Conservation (phyloP, 371 early-diverging fungal species). For the Mortierella sp. region DNA sequence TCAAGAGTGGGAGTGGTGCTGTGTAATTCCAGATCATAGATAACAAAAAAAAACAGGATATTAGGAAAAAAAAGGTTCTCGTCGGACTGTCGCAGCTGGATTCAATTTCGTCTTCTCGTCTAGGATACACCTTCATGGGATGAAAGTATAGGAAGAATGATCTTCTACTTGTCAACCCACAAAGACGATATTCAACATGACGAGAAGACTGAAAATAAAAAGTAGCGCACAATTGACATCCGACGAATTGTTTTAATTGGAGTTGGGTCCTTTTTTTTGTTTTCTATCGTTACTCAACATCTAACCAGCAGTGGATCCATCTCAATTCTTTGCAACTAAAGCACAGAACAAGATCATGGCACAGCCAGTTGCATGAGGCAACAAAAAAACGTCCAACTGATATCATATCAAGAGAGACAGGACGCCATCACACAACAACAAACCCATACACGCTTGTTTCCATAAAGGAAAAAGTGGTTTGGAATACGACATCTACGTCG, state of each 20-base stretch:
- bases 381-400: slow-evolving; percentile 12
- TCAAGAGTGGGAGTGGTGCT: slow-evolving; percentile 68
- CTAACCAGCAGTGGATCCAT: neutral
- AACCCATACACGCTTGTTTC: slow-evolving; percentile 44
- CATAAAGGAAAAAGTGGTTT: slow-evolving; percentile 28
- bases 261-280: slow-evolving; percentile 27
- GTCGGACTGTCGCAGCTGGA: slow-evolving; percentile 49
- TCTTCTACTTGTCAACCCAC: neutral
- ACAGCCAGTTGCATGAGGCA: neutral
- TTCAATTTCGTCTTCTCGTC: slow-evolving; percentile 3
- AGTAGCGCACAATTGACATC: slow-evolving; percentile 45
- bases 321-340: no score
- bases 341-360: neutral
- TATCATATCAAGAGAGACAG: slow-evolving; percentile 1
- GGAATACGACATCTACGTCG: slow-evolving; percentile 36
- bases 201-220: slow-evolving; percentile 8
- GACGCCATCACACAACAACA: slow-evolving; percentile 51
- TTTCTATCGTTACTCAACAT: neutral
- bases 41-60: slow-evolving; percentile 13
- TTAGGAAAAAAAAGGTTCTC: slow-evolving; percentile 38
- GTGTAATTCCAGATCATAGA: slow-evolving; percentile 2
- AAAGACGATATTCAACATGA: neutral
- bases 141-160: neutral
- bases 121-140: neutral
- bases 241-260: slow-evolving; percentile 59